Evolutionary conservation across 1,139 yeast genomes (phyloP).

Genomic region (Scheffersomyces segobiensis): DNA sequence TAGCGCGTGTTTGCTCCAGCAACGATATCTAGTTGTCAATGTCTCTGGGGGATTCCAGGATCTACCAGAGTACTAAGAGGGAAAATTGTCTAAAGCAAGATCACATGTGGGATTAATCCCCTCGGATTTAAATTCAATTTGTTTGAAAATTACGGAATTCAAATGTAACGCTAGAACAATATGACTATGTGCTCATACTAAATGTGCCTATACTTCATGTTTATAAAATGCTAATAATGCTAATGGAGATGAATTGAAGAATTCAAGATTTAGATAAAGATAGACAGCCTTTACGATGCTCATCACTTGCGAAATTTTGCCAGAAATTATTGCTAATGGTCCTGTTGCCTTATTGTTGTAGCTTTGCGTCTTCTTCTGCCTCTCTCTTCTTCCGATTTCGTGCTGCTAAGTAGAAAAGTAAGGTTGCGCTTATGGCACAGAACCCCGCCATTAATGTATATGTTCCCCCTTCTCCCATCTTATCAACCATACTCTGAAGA

Average conservation of each 20-base stretch:
- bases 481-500: slow-evolving; percentile 17
- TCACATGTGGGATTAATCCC: background rate
- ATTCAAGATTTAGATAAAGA: background rate
- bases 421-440: slow-evolving; percentile 4
- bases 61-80: background rate
- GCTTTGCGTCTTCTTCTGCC: background rate
- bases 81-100: background rate
- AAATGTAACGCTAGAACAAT: background rate
- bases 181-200: background rate
- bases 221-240: background rate
- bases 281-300: background rate
- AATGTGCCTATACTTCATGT: no score
- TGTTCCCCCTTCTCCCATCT: slow-evolving; percentile 23
- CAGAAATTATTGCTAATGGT: no score
- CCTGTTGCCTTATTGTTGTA: background rate
- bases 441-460: slow-evolving; percentile 23
- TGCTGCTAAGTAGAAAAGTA: slow-evolving; percentile 1
- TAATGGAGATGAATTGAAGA: background rate
- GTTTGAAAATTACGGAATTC: background rate
- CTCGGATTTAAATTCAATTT: background rate
- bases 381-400: background rate
- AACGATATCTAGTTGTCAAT: background rate
- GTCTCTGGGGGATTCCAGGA: background rate
- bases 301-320: no score
- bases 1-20: background rate